phyloP scores from a whole-genome alignment of 352 stramenopile genomes.

The Hyaloperonospora brassicae region DNA sequence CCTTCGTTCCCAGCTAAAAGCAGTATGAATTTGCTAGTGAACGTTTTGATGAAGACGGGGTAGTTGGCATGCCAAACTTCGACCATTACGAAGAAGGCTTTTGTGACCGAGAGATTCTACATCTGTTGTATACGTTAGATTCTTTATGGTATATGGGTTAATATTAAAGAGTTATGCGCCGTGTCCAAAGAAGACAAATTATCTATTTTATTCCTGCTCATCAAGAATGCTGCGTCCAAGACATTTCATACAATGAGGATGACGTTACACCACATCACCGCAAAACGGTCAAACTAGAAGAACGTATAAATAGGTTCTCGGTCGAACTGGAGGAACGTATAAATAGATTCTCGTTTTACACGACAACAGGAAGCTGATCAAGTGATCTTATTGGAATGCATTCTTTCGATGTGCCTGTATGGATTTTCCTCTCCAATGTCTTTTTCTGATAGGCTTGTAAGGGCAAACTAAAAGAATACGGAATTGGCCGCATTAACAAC shows the following conservation, averaged over 20 bases:
- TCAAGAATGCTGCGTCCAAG: conserved; percentile 69
- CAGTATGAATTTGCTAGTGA: conserved; percentile 11
- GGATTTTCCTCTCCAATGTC: too few species aligned
- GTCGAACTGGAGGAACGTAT: too few species aligned
- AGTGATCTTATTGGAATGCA: too few species aligned
- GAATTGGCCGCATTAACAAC: too few species aligned
- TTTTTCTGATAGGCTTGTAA: too few species aligned
- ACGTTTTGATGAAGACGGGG: conserved; percentile 19
- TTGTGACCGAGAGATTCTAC: conserved; percentile 68
- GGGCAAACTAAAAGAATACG: too few species aligned
- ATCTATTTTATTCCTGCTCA: conserved; percentile 81
- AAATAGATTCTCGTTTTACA: too few species aligned
- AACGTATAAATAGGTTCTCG: too few species aligned
- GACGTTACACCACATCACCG: too few species aligned
- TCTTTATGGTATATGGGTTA: conserved; percentile 79
- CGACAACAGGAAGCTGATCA: too few species aligned
- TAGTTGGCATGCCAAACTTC: conserved; percentile 23
- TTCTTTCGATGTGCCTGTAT: too few species aligned
- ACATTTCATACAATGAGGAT: conserved; percentile 77
- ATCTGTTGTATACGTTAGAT: conserved; percentile 76
- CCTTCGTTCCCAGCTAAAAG: conserved; percentile 14
- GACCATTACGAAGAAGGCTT: conserved; percentile 69
- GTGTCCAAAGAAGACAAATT: conserved; percentile 75
- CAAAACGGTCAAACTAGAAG: too few species aligned
- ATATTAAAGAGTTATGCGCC: conserved; percentile 75